A percentile compares a stretch with the other conserved stretches of the same genome.
These are phyloP conservation scores for Hypoxylon fuscum DNA, from an alignment of 495 filamentous ascomycete species.

Conservation along the genomic window DNA sequence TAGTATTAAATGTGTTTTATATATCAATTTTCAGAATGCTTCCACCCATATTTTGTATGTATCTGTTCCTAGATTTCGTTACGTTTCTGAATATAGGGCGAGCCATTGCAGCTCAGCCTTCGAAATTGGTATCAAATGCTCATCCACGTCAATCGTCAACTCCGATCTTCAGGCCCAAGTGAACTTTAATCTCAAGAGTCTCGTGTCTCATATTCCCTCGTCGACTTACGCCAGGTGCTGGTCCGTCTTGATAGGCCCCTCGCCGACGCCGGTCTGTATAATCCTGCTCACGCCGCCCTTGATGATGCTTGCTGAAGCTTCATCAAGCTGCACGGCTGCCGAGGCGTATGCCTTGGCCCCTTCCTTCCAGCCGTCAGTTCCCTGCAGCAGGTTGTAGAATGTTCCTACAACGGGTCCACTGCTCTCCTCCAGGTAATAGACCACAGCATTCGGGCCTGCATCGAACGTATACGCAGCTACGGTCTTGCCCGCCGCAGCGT, in stretches of 20 bases:
- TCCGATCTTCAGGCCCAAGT: background rate
- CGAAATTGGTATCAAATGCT: conserved; percentile 2
- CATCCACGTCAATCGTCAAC: background rate
- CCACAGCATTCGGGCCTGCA: conserved; percentile 94
- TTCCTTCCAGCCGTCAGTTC: conserved; percentile 69
- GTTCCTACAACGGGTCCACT: conserved; percentile 73
- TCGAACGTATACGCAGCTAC: conserved; percentile 97
- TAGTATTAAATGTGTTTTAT: no score
- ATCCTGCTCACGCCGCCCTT: conserved; percentile 84
- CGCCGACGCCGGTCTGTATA: conserved; percentile 90
- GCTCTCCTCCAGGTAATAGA: conserved; percentile 89
- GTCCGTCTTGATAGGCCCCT: conserved; percentile 81
- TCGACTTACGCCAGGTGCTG: conserved; percentile 66
- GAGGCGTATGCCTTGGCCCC: conserved; percentile 55
- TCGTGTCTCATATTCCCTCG: no score
- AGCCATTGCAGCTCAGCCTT: no score
- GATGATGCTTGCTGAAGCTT: conserved; percentile 65
- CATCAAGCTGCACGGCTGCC: conserved; percentile 63
- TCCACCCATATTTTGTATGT: no score
- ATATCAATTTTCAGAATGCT: no score
- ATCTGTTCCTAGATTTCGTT: no score
- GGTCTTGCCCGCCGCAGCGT: conserved; percentile 72
- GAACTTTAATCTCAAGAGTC: no score
- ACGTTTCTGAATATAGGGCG: no score
- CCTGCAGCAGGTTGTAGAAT: conserved; percentile 65